phyloP scores from a whole-genome alignment of 805 yeast genomes.

The Clavispora fructus region DNA sequence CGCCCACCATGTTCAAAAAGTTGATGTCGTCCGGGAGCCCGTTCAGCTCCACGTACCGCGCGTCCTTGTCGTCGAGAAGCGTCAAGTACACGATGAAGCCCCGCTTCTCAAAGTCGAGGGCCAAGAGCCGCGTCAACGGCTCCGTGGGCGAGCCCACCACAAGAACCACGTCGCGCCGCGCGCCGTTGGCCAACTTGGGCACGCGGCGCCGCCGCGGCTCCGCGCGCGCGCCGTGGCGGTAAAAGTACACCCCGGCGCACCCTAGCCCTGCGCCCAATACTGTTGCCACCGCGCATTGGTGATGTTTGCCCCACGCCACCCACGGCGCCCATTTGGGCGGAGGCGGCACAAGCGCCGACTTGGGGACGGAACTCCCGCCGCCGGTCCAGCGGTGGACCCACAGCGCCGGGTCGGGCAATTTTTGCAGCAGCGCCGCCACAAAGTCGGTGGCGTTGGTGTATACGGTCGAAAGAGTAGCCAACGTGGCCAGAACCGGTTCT shows the following conservation, averaged over 20 bases:
- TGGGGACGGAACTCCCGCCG: not conserved
- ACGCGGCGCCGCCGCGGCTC: constrained; percentile 44
- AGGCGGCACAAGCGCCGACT: not conserved
- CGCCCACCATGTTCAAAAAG: constrained; percentile 50
- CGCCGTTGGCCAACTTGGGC: constrained; percentile 58
- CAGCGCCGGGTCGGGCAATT: constrained; percentile 14
- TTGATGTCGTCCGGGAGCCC: constrained; percentile 68
- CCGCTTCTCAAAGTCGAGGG: constrained; percentile 68
- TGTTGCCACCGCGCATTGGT: not conserved
- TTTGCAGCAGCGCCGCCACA: constrained; percentile 20
- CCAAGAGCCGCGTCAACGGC: constrained; percentile 63
- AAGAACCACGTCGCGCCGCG: constrained; percentile 68
- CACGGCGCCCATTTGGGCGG: not conserved
- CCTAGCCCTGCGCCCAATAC: not conserved
- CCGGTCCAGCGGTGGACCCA: not conserved
- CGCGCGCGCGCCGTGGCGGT: not conserved
- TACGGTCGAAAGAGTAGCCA: constrained; percentile 21
- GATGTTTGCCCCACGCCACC: not conserved
- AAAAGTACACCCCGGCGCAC: not conserved
- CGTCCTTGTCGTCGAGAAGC: constrained; percentile 56
- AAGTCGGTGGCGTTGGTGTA: constrained; percentile 19
- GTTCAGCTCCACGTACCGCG: constrained; percentile 42
- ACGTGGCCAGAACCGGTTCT: constrained; percentile 39
- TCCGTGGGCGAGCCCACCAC: constrained; percentile 75
- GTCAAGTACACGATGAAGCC: constrained; percentile 82